Base-by-base conservation (phyloP, 2,329 filamentous ascomycete genomes). In the Mollisiaceae sp. region DNA sequence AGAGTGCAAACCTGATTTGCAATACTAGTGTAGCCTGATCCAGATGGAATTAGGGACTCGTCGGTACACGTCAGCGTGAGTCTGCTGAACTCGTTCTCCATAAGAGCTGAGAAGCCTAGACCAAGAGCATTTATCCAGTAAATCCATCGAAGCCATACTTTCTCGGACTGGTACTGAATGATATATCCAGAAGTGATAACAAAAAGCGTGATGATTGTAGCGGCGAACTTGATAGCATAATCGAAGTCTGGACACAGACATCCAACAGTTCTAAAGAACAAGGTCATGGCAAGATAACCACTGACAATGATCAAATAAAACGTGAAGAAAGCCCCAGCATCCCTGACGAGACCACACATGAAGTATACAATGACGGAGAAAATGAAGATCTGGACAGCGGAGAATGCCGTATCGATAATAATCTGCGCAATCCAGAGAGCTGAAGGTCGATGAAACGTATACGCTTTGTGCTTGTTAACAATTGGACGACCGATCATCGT, bases 341-440 rank as follows among this genome's bases (percentile, higher is more conserved):
- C 86, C n/a, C 87, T 82, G 1, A 84, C 85, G 1, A 94, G 79
- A 4, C 87, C 87, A 15, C 84, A 88, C 87, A 94, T 92, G 76
- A 93, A 94, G 78, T 94, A 94, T 4, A 93, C 87, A 36, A 93
- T 91, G 60, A 93, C 82, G 12, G 83, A 86, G 74, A 94, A 94
- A 0, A 91, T 77, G 66, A 92, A 73, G 58, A 93, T 93, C 70
- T 93, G 88, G 2, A 82, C 83, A 0, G 89, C 84, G 0, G 90
- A 83, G 74, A 95, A 94, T 0, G 88, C 84, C 59, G 90, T 84
- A 71, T 96, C 93, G 9, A 94, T 90, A 15, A 91, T 82, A 57
- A 95, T 93, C 74, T 95, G 92, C 0, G 89, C 92, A 65, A 95
- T 89, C 88, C 91, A 95, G 0, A 95, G 79, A 0, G 92, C 91